A percentile compares a stretch with the other conserved stretches of the same genome.
Conservation (phyloP, 2,329 filamentous ascomycete genomes). For the Phoma herbarum region DNA sequence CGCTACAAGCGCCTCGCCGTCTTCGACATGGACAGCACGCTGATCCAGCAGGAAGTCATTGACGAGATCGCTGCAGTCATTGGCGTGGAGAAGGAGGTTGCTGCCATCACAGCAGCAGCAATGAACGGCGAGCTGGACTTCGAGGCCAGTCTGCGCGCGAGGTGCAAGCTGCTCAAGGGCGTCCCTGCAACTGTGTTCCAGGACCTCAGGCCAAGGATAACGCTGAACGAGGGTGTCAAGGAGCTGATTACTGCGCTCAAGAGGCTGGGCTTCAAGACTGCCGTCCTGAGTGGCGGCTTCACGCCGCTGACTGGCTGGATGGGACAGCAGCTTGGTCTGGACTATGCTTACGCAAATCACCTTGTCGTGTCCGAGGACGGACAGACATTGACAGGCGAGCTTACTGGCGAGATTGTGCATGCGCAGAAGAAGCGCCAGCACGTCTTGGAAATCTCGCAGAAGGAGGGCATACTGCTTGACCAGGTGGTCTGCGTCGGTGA, state of each 20-base stretch:
- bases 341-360: conserved; percentile 89
- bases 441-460: conserved; percentile 72
- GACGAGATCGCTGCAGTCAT: conserved; percentile 90
- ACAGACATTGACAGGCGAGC: conserved; percentile 72
- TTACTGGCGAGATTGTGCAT: conserved; percentile 76
- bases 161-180: conserved; percentile 82
- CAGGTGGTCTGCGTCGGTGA: conserved; percentile 81
- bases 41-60: conserved; percentile 97
- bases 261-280: conserved; percentile 82
- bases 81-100: conserved; percentile 82
- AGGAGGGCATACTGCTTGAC: conserved; percentile 70
- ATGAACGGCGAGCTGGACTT: conserved; percentile 98
- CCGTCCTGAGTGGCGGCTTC: conserved; percentile 92
- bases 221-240: conserved; percentile 81
- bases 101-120: conserved; percentile 87
- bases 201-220: conserved; percentile 75
- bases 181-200: conserved; percentile 82
- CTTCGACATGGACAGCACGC: conserved; percentile 98
- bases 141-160: conserved; percentile 79
- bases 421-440: conserved; percentile 77
- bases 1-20: conserved; percentile 86
- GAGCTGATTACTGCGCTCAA: conserved; percentile 79
- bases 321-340: conserved; percentile 79
- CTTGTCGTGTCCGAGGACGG: conserved; percentile 68
- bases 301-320: conserved; percentile 89